Evolutionary conservation across 1,139 yeast species (phyloP), one percentile per base, ranked within the genome.

Genomic region (Debaryomycetaceae sp.): DNA sequence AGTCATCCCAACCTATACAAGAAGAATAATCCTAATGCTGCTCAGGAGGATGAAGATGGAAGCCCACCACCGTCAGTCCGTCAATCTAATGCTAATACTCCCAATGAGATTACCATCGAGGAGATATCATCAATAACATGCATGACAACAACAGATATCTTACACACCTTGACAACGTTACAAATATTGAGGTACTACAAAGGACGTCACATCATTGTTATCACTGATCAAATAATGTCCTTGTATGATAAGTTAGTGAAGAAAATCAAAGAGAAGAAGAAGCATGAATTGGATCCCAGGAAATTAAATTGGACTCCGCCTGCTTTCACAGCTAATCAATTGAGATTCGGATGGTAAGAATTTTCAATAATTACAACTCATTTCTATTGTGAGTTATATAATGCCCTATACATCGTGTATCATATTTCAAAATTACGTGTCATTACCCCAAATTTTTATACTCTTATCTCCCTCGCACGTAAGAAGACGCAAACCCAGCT

Each of bases 121-220:
- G 99, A 93, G 56, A 85, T 93, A 22, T 87, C 97, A 23, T 70
- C 84, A 8, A 68, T 83, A 40, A 89, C 98, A 0, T 81, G 98
- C 23, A 93, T 93, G 97, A 93, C 99, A 4, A 91, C 98, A 1
- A 87, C 96, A 1, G 99, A 93, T 65, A 89, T 95, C 43, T 68
- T 93, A 43, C 98, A 93, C 61, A 95, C 99, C 0, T 76, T 95
- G 43, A 95, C 95, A 52, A 89, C 97, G 0, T 73, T 90, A 57
- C 93, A 88, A 60, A 89, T 95, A 75, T 73, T 95, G 53, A 78
- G 93, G 56, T 93, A 93, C 62, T 91, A 90, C 66, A 90, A 90
- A 61, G 99, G 98, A 13, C 98, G 93, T 65, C 98, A 93, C 65
- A 90, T 93, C 37, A 87, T 93, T 37, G 95, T 91, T 49, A 66